Conservation (phyloP, 2,329 filamentous ascomycete species). For the Parastagonospora avenae region DNA sequence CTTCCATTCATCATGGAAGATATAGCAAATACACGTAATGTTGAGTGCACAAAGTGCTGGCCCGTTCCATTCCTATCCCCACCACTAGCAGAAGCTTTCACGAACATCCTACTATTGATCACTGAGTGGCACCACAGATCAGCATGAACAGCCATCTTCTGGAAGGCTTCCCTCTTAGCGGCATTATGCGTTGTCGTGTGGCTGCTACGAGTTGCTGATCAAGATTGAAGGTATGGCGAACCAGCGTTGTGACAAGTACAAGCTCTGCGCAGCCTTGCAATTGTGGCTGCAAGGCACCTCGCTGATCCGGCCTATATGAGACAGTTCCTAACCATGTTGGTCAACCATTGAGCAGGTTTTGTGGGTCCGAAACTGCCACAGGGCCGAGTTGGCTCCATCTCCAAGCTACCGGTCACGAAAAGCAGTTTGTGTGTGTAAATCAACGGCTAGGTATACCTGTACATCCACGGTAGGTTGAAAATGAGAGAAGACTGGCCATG, state of each 20-base stretch:
- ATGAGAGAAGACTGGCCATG: too few species aligned
- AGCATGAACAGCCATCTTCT: slow-evolving; percentile 8
- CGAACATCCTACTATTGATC: too few species aligned
- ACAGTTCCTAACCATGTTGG: not conserved
- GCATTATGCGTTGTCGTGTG: slow-evolving; percentile 1
- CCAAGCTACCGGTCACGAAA: too few species aligned
- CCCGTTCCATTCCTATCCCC: too few species aligned
- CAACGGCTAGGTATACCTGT: too few species aligned
- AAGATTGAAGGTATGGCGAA: not conserved
- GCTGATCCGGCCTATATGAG: not conserved
- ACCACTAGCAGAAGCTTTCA: too few species aligned
- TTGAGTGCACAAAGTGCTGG: too few species aligned
- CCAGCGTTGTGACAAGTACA: not conserved
- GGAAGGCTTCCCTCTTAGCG: slow-evolving; percentile 1
- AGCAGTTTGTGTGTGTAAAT: too few species aligned
- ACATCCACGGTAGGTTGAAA: too few species aligned
- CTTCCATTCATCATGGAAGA: slow-evolving; percentile 1
- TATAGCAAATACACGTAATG: not conserved
- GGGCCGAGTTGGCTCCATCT: too few species aligned
- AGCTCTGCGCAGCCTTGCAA: not conserved
- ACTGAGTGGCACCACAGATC: too few species aligned
- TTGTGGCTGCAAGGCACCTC: not conserved
- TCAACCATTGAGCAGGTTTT: not conserved
- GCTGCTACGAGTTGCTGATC: slow-evolving; percentile 1
- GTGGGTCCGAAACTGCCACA: not conserved